These are phyloP conservation scores for Lasiodiplodia sp. DNA, from an alignment of 2,329 filamentous ascomycete genomes.

Conservation along the genomic window DNA sequence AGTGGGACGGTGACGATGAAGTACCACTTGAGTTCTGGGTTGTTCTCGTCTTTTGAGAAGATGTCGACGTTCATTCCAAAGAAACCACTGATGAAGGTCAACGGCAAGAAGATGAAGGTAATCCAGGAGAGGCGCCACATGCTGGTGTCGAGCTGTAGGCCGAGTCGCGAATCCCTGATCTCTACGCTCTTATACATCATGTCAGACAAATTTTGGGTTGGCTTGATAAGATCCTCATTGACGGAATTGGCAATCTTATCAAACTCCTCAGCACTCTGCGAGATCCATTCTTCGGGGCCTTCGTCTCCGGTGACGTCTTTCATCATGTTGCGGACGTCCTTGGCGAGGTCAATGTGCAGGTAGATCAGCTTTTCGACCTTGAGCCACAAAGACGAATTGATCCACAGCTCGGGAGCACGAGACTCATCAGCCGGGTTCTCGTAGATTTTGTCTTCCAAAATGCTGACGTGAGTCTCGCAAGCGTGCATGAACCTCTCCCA, in stretches of 20 bases:
- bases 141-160: constrained; percentile 55
- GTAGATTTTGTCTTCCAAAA: constrained; percentile 61
- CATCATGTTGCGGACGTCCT: constrained; percentile 54
- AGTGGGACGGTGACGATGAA: constrained; percentile 57
- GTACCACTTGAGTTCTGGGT: constrained; percentile 58
- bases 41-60: constrained; percentile 42
- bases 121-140: constrained; percentile 69
- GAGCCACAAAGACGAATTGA: constrained; percentile 59
- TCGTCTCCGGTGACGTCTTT: constrained; percentile 49
- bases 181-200: constrained; percentile 61
- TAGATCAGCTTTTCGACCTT: constrained; percentile 61
- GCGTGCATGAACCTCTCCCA: constrained; percentile 57
- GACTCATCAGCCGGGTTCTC: constrained; percentile 62
- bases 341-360: constrained; percentile 57
- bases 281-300: constrained; percentile 51
- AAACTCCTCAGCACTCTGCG: constrained; percentile 49
- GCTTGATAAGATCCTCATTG: constrained; percentile 59
- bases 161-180: constrained; percentile 59
- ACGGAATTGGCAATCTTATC: constrained; percentile 57
- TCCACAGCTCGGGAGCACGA: constrained; percentile 60
- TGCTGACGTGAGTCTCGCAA: constrained; percentile 58
- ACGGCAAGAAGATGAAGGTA: constrained; percentile 76
- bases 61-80: constrained; percentile 62
- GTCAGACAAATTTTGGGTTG: constrained; percentile 58
- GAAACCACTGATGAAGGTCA: constrained; percentile 59